These are phyloP conservation scores for Lecanosticta acicola DNA, from an alignment of 2,329 filamentous ascomycete genomes.

Conservation along the genomic window DNA sequence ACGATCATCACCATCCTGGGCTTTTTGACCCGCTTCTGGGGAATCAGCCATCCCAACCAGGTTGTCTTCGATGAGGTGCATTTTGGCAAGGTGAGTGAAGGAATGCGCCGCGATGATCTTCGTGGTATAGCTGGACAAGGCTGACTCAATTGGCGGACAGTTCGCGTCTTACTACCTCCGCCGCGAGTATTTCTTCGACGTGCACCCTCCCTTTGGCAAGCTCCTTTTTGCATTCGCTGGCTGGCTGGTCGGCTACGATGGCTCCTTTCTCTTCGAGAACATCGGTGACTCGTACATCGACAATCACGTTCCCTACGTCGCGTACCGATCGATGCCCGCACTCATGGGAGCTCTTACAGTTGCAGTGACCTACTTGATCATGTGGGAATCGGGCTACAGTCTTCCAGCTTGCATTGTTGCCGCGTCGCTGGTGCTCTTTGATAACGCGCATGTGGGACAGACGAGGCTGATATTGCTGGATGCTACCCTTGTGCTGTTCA, in stretches of 20 bases:
- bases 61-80: conserved; percentile 99
- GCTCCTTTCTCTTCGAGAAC: conserved; percentile 96
- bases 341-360: conserved; percentile 88
- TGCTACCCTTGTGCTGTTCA: conserved; percentile 87
- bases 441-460: conserved; percentile 97
- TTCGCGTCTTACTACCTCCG: conserved; percentile 74
- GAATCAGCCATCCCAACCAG: conserved; percentile 89
- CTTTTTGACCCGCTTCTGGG: conserved; percentile 91
- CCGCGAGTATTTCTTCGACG: conserved; percentile 99
- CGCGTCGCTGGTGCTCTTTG: conserved; percentile 79
- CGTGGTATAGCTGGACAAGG: no score
- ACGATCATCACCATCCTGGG: conserved; percentile 72
- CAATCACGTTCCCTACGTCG: conserved; percentile 96
- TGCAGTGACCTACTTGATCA: conserved; percentile 89
- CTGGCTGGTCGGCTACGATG: conserved; percentile 96
- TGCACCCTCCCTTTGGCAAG: conserved; percentile 96
- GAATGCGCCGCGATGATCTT: background rate
- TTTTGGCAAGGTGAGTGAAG: conserved; percentile 81
- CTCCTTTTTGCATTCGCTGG: conserved; percentile 94
- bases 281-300: conserved; percentile 97
- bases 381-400: conserved; percentile 99
- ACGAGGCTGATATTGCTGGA: conserved; percentile 92
- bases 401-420: conserved; percentile 86
- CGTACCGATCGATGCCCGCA: conserved; percentile 88
- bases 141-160: conserved; percentile 24